phyloP scores from a whole-genome alignment of 2,329 filamentous ascomycete species.

The Botrytis hyacinthi region DNA sequence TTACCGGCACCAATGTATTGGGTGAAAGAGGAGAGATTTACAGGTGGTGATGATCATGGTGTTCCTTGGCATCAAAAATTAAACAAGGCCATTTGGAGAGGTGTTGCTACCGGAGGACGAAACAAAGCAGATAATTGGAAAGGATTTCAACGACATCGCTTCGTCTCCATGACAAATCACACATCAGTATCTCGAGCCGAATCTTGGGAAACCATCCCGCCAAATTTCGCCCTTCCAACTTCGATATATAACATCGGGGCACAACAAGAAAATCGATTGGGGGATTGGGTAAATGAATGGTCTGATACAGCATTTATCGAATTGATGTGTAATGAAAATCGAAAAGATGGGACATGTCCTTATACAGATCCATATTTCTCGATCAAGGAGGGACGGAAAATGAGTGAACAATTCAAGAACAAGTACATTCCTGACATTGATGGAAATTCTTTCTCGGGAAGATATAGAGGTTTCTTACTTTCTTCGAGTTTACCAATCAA shows the following conservation, averaged over 20 bases:
- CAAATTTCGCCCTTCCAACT: conserved; percentile 55
- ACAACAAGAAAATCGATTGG: conserved; percentile 46
- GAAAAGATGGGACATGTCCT: conserved; percentile 46
- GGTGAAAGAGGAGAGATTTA: conserved; percentile 57
- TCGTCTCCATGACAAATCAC: conserved; percentile 54
- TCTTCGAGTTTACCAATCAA: conserved; percentile 73
- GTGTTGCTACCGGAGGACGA: conserved; percentile 60
- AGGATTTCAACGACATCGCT: conserved; percentile 56
- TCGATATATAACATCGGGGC: conserved; percentile 47
- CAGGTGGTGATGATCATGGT: conserved; percentile 55
- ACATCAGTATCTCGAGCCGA: conserved; percentile 40
- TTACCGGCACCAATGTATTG: conserved; percentile 66
- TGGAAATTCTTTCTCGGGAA: conserved; percentile 69
- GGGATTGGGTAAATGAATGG: conserved; percentile 36
- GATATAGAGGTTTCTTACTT: conserved; percentile 67
- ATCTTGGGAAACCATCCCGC: conserved; percentile 39
- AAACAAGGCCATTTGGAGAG: conserved; percentile 60
- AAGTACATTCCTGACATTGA: conserved; percentile 79
- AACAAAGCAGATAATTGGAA: conserved; percentile 50
- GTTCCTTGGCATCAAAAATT: conserved; percentile 56
- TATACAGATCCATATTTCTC: conserved; percentile 44
- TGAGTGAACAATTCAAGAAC: conserved; percentile 54
- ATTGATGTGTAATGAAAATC: conserved; percentile 46
- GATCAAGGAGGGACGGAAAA: conserved; percentile 49
- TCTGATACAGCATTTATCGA: conserved; percentile 42